Base-by-base conservation (phyloP, 768 basidiomycete genomes). In the Pholiota microspora region DNA sequence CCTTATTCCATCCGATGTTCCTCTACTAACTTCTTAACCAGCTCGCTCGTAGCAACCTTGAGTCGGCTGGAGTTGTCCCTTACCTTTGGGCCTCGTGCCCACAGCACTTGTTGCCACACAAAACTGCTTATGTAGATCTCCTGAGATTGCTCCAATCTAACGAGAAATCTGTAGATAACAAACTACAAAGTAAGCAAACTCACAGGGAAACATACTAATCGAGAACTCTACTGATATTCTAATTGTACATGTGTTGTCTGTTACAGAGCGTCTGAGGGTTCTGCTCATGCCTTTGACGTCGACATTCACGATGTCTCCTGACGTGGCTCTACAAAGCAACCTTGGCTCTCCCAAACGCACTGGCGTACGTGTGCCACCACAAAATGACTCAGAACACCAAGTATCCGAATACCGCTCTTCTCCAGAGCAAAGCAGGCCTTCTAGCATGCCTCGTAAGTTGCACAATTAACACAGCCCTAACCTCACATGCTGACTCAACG, bases 41-140 rank as follows among this genome's bases (percentile, higher is more conserved):
- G 82, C 69, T 78, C 45, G 77, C 79, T 31, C 72, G 75, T 55
- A 71, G 66, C 50, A 81, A 81, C 7, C 75, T 84, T 49, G 68
- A 67, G 51, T 64, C 62, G 21, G 68, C 70, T 28, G 75, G 76
- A 32, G 58, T 82, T 49, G 70, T 72, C 21, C 66, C 76, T 12
- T 77, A 81, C 58, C 68, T 69, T 42, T 82, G 81, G 65, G 73
- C 73, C 29, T 66, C 72, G 42, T 83, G 82, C 62, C 66, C 76
- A 18, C 58, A 70, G 25, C 60, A 66, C 50, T 63, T 75, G 24
- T 59, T 67, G 35, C 71, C 69, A 9, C 71, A 75, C 67, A 84
- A 82, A 67, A 62, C 67, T 34, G 73, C 72, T 13, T 84, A 83
- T 67, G 72, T 80, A 63, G 73, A 72, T 57, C 66, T 83, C 52